phyloP scores from a whole-genome alignment of 2,329 filamentous ascomycete genomes.

The Hymenoscyphus fraxineus region DNA sequence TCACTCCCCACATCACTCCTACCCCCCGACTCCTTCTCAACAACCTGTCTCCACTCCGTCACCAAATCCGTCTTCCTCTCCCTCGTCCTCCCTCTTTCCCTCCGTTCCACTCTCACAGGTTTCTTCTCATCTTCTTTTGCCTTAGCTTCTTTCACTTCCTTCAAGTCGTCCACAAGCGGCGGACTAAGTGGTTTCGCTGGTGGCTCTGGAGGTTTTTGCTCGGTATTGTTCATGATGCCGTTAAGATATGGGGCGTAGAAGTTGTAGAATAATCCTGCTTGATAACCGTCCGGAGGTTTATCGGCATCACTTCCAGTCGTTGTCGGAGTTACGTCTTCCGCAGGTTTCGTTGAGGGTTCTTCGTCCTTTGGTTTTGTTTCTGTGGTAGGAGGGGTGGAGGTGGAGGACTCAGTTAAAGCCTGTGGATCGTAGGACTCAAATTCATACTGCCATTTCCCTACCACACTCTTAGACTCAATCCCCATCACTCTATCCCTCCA shows the following conservation, averaged over 20 bases:
- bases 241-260: neutral
- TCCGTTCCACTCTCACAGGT: neutral
- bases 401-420: neutral
- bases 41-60: neutral
- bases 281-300: neutral
- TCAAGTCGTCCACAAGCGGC: neutral
- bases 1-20: neutral
- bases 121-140: neutral
- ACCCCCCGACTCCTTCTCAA: neutral
- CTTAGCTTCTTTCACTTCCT: neutral
- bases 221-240: neutral
- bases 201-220: neutral
- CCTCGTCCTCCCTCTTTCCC: neutral
- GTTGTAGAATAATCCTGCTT: neutral
- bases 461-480: neutral
- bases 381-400: neutral
- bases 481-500: too few relatives aligned
- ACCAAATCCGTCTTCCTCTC: neutral
- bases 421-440: neutral
- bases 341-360: neutral
- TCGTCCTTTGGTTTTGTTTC: neutral
- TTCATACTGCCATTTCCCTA: neutral
- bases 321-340: neutral
- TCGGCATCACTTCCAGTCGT: neutral
- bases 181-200: neutral